Base-by-base conservation (phyloP, 1,284 basidiomycete species). In the Pyrrhoderma noxium region DNA sequence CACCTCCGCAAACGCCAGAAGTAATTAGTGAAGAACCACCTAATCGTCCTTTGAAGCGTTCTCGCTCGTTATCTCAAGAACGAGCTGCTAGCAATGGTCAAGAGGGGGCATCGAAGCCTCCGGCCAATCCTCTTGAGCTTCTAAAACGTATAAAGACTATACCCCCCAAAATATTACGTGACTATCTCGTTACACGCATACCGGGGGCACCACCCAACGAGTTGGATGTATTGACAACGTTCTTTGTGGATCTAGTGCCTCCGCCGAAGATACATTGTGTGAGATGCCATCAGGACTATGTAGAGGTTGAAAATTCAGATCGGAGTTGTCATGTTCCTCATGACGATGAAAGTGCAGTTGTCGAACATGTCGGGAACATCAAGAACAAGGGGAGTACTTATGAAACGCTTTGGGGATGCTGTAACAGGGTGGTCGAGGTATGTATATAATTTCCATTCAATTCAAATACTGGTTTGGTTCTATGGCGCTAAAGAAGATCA, bases 251-350 rank as follows among this genome's bases (percentile, higher is more conserved):
- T 1, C 75, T 89, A 40, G 65, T 70, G 0, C 82, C 80, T 0
- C 85, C 86, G 0, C 82, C 82, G 2, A 66, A 68, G 42, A 67
- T 85, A 14, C 85, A 89, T 58, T 89, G 85, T 54, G 73, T 80
- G 19, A 75, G 86, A 2, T 89, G 86, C 63, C 85, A 89, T 64
- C 75, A 76, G 48, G 71, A 69, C 52, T 82, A 71, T 56, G 77
- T 73, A 55, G 76, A 77, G 0, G 65, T 82, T 3, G 78, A 81
- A 56, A 82, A 82, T 57, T 66, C 65, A 5, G 77, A 80, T 56
- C 66, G 70, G 21, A 70, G 70, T 51, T 82, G 80, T 60, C 67
- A 75, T 8, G 73, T 88, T 2, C 67, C 59, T 11, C 75, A 77
- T 49, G 77, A 77, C 57, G 75, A 77, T 59, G 76, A 79, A 40